These are phyloP conservation scores for Rosa lucieae DNA, from an alignment of 306 rosid species.

Conservation along the genomic window DNA sequence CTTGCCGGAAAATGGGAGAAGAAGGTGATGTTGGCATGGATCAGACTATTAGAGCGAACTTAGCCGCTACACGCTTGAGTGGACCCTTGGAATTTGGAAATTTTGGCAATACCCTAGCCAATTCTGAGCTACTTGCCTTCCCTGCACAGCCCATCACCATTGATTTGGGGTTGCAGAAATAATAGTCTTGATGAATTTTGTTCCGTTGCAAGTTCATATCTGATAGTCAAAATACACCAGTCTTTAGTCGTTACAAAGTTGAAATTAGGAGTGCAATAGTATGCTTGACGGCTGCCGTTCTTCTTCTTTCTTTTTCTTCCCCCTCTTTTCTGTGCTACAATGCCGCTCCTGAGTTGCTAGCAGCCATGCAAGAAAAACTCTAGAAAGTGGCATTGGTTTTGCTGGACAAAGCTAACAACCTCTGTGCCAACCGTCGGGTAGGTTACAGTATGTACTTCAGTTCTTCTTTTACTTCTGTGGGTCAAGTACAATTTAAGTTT, in stretches of 20 bases:
- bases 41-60: constrained; percentile 19
- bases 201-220: background rate
- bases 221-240: background rate
- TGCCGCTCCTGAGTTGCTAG: too few species aligned
- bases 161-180: constrained; percentile 16
- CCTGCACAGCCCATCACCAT: constrained; percentile 22
- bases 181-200: background rate
- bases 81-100: constrained; percentile 13
- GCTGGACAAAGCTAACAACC: constrained; percentile 36
- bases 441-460: constrained; percentile 6
- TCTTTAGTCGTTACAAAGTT: background rate
- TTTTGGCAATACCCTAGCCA: constrained; percentile 9
- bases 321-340: background rate
- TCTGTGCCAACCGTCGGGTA: constrained; percentile 33
- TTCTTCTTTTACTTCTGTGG: background rate
- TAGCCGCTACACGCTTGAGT: constrained; percentile 24
- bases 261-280: background rate
- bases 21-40: constrained; percentile 33
- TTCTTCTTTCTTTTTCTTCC: background rate
- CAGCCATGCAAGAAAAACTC: too few species aligned
- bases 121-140: constrained; percentile 30
- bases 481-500: background rate
- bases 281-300: background rate
- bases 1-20: background rate
- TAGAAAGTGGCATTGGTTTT: constrained; percentile 20